Evolutionary conservation across 1,139 yeast species (phyloP).

Genomic region (Debaryomycetaceae sp.): DNA sequence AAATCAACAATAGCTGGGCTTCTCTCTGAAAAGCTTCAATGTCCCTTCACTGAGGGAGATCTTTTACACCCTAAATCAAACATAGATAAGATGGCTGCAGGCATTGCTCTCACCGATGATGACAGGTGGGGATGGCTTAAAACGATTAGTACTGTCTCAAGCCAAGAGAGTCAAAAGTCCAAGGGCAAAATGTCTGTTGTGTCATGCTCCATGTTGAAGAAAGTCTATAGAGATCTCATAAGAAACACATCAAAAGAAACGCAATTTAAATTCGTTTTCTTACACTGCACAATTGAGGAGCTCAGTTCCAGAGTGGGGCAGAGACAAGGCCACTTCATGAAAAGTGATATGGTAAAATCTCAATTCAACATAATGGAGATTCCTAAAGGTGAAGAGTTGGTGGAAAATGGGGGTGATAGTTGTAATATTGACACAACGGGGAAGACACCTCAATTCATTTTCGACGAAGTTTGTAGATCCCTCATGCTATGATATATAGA

Average conservation of each 20-base stretch:
- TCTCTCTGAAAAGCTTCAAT: conserved; percentile 40
- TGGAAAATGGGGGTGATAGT: conserved; percentile 36
- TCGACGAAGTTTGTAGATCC: conserved; percentile 7
- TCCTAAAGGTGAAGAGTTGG: conserved; percentile 47
- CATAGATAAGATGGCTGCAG: conserved; percentile 75
- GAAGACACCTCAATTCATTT: conserved; percentile 36
- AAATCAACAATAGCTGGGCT: conserved; percentile 73
- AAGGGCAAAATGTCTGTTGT: conserved; percentile 44
- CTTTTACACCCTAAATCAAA: conserved; percentile 69
- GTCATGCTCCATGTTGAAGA: conserved; percentile 83
- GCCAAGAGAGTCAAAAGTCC: conserved; percentile 30
- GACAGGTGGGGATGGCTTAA: conserved; percentile 91
- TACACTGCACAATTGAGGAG: conserved; percentile 62
- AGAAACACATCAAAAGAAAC: conserved; percentile 19
- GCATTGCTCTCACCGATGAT: conserved; percentile 78
- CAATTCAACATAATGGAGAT: conserved; percentile 74
- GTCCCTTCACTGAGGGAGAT: conserved; percentile 83
- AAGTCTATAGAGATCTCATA: conserved; percentile 62
- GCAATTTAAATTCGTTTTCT: conserved; percentile 58
- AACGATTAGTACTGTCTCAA: conserved; percentile 41
- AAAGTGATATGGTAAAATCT: conserved; percentile 73
- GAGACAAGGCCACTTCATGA: conserved; percentile 82
- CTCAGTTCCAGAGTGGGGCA: conserved; percentile 55
- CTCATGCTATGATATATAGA: not conserved
- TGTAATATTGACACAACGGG: conserved; percentile 38